Evolutionary conservation across 805 yeast genomes (phyloP).

Genomic region (Diddensiella santjacobensis): DNA sequence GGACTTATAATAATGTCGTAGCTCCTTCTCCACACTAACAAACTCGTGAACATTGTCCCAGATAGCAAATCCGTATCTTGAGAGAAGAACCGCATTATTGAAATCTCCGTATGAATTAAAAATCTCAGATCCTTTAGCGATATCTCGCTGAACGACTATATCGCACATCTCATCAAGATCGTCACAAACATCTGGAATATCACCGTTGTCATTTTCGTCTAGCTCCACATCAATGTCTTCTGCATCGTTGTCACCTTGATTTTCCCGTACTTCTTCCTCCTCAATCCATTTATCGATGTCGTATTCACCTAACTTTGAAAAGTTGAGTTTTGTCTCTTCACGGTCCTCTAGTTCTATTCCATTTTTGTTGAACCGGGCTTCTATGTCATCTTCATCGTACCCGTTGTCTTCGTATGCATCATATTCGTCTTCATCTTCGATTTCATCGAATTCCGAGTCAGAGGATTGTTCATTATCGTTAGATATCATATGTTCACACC

Average conservation of each 20-base stretch:
- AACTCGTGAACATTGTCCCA: constrained; percentile 52
- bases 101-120: constrained; percentile 82
- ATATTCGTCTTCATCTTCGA: constrained; percentile 1
- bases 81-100: constrained; percentile 59
- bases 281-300: too few relatives aligned
- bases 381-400: neutral
- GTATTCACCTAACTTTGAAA: too few relatives aligned
- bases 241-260: neutral
- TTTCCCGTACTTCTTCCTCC: constrained; percentile 16
- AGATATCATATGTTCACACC: constrained; percentile 39
- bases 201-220: neutral
- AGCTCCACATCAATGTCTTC: constrained; percentile 14
- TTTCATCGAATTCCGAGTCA: constrained; percentile 3
- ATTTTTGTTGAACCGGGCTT: neutral
- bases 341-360: too few relatives aligned
- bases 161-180: constrained; percentile 57
- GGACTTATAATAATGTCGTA: constrained; percentile 36
- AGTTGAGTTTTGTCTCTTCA: too few relatives aligned
- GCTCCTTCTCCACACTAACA: constrained; percentile 54
- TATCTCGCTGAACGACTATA: constrained; percentile 46
- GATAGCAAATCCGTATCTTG: constrained; percentile 75
- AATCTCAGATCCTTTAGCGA: constrained; percentile 54
- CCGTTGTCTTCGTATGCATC: constrained; percentile 8
- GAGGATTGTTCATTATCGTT: neutral
- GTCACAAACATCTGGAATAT: too few relatives aligned